Evolutionary conservation across 2,329 filamentous ascomycete genomes (phyloP).

Genomic region (Ambrosiella xylebori): DNA sequence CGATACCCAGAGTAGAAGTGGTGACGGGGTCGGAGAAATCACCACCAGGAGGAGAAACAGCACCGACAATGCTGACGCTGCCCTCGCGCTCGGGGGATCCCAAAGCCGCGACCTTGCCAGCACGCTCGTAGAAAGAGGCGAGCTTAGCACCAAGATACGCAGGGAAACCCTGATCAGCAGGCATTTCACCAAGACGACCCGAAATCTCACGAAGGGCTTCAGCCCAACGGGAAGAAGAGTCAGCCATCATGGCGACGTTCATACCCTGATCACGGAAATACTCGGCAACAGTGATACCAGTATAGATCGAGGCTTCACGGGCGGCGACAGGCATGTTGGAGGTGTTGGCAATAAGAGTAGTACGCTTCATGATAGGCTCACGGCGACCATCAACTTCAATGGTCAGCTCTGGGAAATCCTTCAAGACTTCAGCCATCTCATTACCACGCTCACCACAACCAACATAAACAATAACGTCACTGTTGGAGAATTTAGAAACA

Average conservation of each 20-base stretch:
- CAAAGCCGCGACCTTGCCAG: constrained; percentile 68
- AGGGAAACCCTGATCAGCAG: constrained; percentile 97
- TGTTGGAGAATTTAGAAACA: constrained; percentile 99
- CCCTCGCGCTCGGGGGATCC: constrained; percentile 79
- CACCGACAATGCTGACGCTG: constrained; percentile 93
- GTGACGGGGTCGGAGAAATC: constrained; percentile 99
- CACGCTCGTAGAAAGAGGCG: constrained; percentile 97
- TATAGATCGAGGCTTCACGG: constrained; percentile 97
- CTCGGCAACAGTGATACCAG: constrained; percentile 82
- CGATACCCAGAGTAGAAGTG: constrained; percentile 80
- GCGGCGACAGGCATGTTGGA: constrained; percentile 99
- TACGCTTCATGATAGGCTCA: constrained; percentile 99
- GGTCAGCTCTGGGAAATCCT: constrained; percentile 96
- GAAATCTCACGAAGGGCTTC: constrained; percentile 98
- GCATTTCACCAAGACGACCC: constrained; percentile 97
- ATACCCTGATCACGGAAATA: constrained; percentile 97
- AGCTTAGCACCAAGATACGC: constrained; percentile 94
- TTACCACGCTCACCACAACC: constrained; percentile 86
- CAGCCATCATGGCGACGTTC: constrained; percentile 98
- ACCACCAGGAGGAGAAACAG: constrained; percentile 91
- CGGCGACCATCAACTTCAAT: constrained; percentile 88
- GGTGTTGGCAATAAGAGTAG: constrained; percentile 93
- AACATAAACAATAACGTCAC: constrained; percentile 96
- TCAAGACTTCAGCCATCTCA: constrained; percentile 99
- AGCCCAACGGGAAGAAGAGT: constrained; percentile 95